Percentiles rank a stretch among this genome's conserved stretches.
These are phyloP conservation scores for Trichoderma breve DNA, from an alignment of 2,329 filamentous ascomycete genomes.

Conservation along the genomic window DNA sequence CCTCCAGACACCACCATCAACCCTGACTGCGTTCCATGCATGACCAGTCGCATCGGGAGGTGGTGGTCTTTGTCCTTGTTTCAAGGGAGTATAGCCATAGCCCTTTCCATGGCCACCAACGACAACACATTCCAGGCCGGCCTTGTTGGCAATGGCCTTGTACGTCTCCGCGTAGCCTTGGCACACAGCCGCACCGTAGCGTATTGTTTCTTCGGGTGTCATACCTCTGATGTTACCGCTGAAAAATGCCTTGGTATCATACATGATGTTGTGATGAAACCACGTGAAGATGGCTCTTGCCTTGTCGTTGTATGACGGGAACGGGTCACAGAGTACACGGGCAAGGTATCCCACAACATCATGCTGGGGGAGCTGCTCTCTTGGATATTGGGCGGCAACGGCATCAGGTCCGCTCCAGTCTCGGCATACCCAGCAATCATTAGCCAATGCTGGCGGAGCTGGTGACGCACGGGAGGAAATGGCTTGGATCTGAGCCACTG, in stretches of 20 bases:
- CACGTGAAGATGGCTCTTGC: constrained; percentile 91
- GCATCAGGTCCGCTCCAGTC: constrained; percentile 82
- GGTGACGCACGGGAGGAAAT: constrained; percentile 35
- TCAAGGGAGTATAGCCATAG: constrained; percentile 64
- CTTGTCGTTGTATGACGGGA: constrained; percentile 82
- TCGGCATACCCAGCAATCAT: constrained; percentile 74
- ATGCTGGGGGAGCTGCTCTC: constrained; percentile 63
- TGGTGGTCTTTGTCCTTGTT: constrained; percentile 64
- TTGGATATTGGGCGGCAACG: constrained; percentile 75
- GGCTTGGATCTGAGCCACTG: constrained; percentile 50
- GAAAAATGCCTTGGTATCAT: constrained; percentile 80
- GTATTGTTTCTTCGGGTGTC: constrained; percentile 70
- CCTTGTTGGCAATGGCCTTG: constrained; percentile 71
- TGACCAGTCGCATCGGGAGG: constrained; percentile 63
- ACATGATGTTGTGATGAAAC: constrained; percentile 90
- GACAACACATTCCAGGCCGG: constrained; percentile 74
- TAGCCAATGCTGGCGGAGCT: constrained; percentile 27
- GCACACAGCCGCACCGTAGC: constrained; percentile 80
- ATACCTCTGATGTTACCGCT: constrained; percentile 63
- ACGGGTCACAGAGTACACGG: constrained; percentile 72
- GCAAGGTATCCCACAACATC: constrained; percentile 73
- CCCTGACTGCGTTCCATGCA: constrained; percentile 90
- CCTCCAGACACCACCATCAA: constrained; percentile 88
- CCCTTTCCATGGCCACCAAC: constrained; percentile 84
- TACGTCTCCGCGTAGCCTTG: constrained; percentile 87